phyloP scores from a whole-genome alignment of 257 asterid species.

The Ophiorrhiza pumila region DNA sequence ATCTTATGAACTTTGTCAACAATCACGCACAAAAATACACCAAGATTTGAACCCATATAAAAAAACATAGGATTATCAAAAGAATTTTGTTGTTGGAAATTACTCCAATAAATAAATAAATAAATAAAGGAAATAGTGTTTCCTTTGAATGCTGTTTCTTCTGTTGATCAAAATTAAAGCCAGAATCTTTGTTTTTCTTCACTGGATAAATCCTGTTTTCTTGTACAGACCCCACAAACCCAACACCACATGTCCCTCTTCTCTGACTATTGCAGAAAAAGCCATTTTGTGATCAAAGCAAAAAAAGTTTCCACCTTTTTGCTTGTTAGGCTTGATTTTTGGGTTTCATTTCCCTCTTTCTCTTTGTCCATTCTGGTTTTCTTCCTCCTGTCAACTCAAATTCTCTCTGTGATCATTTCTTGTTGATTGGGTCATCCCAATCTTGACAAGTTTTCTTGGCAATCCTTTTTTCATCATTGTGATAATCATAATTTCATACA shows the following conservation, averaged over 20 bases:
- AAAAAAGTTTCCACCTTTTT: slow-evolving; percentile 18
- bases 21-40: not conserved
- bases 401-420: slow-evolving; percentile 36
- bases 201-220: slow-evolving; percentile 11
- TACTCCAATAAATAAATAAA: not conserved
- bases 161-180: slow-evolving; percentile 4
- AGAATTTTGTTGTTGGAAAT: not conserved
- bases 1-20: not conserved
- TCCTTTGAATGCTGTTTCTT: not conserved
- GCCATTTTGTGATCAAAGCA: slow-evolving; percentile 25
- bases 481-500: not conserved
- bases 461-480: not conserved
- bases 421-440: slow-evolving; percentile 46
- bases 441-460: slow-evolving; percentile 20
- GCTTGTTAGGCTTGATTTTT: slow-evolving; percentile 13
- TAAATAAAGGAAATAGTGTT: not conserved
- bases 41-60: not conserved
- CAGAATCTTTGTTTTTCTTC: slow-evolving; percentile 12
- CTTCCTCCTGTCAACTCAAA: slow-evolving; percentile 30
- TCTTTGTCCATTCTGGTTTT: slow-evolving; percentile 29
- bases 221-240: slow-evolving; percentile 30
- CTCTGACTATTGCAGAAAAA: slow-evolving; percentile 23
- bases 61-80: slow-evolving; percentile 4
- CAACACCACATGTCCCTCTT: slow-evolving; percentile 26
- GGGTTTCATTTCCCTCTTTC: slow-evolving; percentile 12